Evolutionary conservation across 495 filamentous ascomycete species (phyloP), one percentile per base, ranked within the genome.

Genomic region (Oleoguttula mirabilis): DNA sequence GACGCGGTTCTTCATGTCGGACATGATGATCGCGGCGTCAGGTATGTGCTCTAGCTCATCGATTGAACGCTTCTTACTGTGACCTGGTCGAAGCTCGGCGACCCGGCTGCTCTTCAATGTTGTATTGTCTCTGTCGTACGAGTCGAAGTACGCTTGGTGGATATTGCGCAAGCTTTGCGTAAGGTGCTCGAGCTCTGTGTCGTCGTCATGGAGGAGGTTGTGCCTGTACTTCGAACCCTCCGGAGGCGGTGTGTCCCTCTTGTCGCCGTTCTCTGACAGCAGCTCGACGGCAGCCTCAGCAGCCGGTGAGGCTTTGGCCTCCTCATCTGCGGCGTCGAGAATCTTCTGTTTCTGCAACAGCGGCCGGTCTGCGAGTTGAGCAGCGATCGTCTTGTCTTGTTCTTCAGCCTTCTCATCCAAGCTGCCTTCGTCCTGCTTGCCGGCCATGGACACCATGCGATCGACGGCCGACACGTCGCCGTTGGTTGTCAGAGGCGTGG

Each of bases 341-440:
- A 83, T 69, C 43, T 92, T 82, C 57, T 99, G 90, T 52, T 90
- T 77, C 47, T 87, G 77, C 12, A 93, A 68, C 20, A 99, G 64
- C 4, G 90, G 90, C 7, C 86, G 73, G 36, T 94, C 85, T 41
- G 80, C 80, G 5, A 94, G 73, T 61, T 99, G 90, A 35, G 87
- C 84, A 55, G 84, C 78, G 12, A 99, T 72, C 1, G 79, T 75
- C 54, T 88, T 81, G 47, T 84, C 78, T 51, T 95, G 88, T 51
- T 88, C 77, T 47, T 81, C 76, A 8, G 77, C 67, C 62, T 94
- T 86, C 41, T 78, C 70, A 47, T 82, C 70, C 10, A 87, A 66
- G 17, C 82, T 58, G n/a, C 68, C 68, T 36, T 74, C 73, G 55
- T 90, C 78, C 43, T 81, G 80, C 24, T 71, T 75, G 37, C 75